These are phyloP conservation scores for Cordyceps farinosa DNA, from an alignment of 2,329 filamentous ascomycete species.

Conservation along the genomic window DNA sequence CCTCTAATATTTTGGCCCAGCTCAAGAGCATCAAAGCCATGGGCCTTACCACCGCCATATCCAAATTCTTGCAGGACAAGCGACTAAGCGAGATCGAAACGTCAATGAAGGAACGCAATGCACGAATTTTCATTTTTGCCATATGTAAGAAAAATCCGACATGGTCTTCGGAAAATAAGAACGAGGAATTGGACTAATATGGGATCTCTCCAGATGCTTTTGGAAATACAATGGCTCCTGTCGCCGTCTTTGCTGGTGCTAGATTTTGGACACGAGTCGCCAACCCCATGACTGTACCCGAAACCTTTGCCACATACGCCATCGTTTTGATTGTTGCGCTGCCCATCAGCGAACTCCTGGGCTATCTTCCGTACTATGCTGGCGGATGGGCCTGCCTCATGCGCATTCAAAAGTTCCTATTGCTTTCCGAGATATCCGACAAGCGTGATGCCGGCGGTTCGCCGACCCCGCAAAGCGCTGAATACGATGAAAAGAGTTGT, in stretches of 20 bases:
- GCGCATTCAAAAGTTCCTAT: conserved; percentile 9
- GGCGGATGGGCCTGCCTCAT: conserved; percentile 5
- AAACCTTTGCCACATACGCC: conserved; percentile 9
- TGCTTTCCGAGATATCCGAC: background rate
- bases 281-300: conserved; percentile 1
- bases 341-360: background rate
- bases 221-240: conserved; percentile 1
- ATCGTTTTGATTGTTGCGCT: background rate
- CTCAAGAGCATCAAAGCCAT: conserved; percentile 12
- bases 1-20: conserved; percentile 6
- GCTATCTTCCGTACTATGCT: conserved; percentile 4
- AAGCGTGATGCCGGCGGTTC: background rate
- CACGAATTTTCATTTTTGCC: background rate
- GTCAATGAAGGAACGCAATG: conserved; percentile 9
- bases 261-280: conserved; percentile 9
- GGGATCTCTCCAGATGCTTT: background rate
- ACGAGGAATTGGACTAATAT: background rate
- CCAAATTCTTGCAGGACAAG: background rate
- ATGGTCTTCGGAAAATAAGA: background rate
- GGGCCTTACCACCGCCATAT: background rate
- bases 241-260: conserved; percentile 9
- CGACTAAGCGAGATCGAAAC: conserved; percentile 4
- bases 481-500: background rate
- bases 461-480: background rate
- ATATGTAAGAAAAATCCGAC: background rate